Percentiles rank a stretch among this genome's conserved stretches.
These are phyloP conservation scores for Magnolia changhungtana DNA, from an alignment of 164 flowering plant species.

Conservation along the genomic window DNA sequence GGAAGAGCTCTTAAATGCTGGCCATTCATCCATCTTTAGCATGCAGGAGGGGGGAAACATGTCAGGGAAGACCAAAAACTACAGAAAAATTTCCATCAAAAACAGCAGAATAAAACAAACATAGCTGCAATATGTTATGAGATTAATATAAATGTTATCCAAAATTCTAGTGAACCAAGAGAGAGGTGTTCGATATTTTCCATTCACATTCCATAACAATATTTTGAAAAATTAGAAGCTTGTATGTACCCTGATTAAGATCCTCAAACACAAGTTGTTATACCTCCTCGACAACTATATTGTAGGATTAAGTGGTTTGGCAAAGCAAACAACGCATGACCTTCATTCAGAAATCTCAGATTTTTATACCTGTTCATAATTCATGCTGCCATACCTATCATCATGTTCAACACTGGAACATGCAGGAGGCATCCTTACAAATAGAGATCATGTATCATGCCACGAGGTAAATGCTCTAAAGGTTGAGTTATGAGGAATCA, in stretches of 20 bases:
- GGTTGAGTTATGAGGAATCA: too few relatives aligned
- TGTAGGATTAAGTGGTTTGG: not conserved
- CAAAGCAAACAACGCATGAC: not conserved
- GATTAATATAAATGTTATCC: not conserved
- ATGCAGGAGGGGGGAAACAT: not conserved
- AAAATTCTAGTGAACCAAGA: not conserved
- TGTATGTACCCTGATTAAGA: not conserved
- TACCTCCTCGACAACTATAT: not conserved
- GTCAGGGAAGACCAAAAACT: constrained; percentile 1
- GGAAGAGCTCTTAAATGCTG: constrained; percentile 79
- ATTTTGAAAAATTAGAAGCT: not conserved
- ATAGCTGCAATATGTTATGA: not conserved
- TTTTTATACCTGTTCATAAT: not conserved
- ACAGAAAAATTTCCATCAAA: not conserved
- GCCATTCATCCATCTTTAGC: constrained; percentile 96
- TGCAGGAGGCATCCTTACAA: not conserved
- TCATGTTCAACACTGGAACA: not conserved
- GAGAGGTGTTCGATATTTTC: not conserved
- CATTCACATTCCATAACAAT: not conserved
- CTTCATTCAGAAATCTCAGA: not conserved
- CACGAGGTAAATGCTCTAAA: not conserved
- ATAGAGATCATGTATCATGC: not conserved
- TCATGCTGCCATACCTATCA: not conserved
- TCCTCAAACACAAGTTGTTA: not conserved
- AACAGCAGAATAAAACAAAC: not conserved